phyloP scores from a whole-genome alignment of 1,284 basidiomycete species.

The Leccinum subatratum region DNA sequence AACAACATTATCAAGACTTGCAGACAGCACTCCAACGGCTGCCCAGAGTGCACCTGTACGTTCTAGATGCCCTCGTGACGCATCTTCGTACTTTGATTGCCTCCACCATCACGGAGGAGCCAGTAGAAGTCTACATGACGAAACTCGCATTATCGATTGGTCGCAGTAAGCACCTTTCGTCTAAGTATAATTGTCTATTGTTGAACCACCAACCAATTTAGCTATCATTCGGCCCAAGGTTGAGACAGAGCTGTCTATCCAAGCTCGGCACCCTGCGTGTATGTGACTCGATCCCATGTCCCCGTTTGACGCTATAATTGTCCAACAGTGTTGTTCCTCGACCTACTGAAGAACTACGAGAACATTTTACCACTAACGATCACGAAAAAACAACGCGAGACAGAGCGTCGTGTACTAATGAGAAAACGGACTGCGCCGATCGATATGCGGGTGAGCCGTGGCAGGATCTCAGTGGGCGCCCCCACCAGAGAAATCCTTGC shows the following conservation, averaged over 20 bases:
- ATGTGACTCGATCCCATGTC: conserved; percentile 29
- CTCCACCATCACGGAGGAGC: conserved; percentile 64
- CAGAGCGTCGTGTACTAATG: conserved; percentile 73
- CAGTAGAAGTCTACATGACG: conserved; percentile 72
- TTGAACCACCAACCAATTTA: conserved; percentile 29
- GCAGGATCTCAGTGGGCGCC: conserved; percentile 67
- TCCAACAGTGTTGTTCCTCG: conserved; percentile 68
- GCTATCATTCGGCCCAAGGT: conserved; percentile 78
- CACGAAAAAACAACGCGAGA: conserved; percentile 78
- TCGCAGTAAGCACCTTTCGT: conserved; percentile 56
- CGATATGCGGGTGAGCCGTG: conserved; percentile 80
- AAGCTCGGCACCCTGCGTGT: conserved; percentile 79
- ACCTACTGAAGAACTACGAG: conserved; percentile 75
- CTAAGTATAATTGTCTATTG: background rate
- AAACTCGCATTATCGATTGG: conserved; percentile 87
- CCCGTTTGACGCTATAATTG: conserved; percentile 4
- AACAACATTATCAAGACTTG: conserved; percentile 65
- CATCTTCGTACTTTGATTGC: conserved; percentile 78
- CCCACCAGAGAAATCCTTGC: conserved; percentile 77
- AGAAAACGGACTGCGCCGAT: conserved; percentile 85
- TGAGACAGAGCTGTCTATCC: conserved; percentile 79
- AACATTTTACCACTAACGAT: conserved; percentile 78
- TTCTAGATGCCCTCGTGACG: conserved; percentile 74
- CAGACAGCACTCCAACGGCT: conserved; percentile 65
- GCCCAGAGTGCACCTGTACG: conserved; percentile 77